phyloP scores from a whole-genome alignment of 192 early-diverging fungal genomes.

The Umbelopsis isabellina region DNA sequence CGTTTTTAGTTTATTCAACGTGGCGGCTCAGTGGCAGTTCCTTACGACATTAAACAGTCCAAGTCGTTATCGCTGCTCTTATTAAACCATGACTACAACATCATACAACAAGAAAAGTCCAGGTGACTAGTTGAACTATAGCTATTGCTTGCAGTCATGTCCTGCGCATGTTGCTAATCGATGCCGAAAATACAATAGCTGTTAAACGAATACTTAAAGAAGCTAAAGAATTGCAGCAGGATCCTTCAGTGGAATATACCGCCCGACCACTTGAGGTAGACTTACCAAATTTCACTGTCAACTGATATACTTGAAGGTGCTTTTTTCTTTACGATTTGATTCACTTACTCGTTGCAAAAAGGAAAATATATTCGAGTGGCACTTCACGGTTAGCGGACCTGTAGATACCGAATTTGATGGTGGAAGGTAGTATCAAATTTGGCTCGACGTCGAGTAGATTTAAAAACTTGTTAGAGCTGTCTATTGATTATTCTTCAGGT shows the following conservation, averaged over 20 bases:
- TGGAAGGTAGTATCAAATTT: slow-evolving; percentile 54
- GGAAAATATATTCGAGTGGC: slow-evolving; percentile 96
- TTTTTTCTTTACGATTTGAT: background rate
- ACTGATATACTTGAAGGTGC: background rate
- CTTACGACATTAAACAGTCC: background rate
- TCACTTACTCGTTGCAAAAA: slow-evolving; percentile 41
- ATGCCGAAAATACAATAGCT: slow-evolving; percentile 39
- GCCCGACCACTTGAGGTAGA: slow-evolving; percentile 70
- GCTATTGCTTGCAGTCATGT: background rate
- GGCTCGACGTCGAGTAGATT: background rate
- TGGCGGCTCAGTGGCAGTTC: background rate
- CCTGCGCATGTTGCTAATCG: background rate
- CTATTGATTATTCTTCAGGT: slow-evolving; percentile 40
- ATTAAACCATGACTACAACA: slow-evolving; percentile 1
- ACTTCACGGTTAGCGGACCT: slow-evolving; percentile 93
- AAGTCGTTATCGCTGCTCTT: background rate
- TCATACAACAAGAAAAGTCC: slow-evolving; percentile 13
- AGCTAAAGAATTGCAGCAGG: slow-evolving; percentile 68
- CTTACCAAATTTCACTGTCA: background rate
- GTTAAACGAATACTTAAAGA: slow-evolving; percentile 86
- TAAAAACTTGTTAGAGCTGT: background rate
- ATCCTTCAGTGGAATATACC: slow-evolving; percentile 72
- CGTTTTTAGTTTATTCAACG: slow-evolving; percentile 3
- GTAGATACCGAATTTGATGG: slow-evolving; percentile 83
- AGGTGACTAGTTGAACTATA: background rate